phyloP scores from a whole-genome alignment of 78 protist species.

The Monocercomonoides exilis region DNA sequence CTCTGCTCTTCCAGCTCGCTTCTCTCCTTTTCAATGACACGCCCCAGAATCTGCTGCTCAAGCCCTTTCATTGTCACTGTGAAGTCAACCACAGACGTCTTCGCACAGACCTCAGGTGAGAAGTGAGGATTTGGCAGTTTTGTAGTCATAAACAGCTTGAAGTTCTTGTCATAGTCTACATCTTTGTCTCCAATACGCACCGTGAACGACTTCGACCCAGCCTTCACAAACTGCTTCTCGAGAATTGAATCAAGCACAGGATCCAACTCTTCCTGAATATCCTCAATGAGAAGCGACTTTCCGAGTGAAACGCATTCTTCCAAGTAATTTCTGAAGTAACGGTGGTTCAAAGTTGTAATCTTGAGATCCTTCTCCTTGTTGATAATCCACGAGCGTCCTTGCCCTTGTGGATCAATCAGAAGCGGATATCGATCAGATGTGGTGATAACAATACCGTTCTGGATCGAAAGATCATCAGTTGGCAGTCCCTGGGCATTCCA shows the following conservation, averaged over 20 bases:
- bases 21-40: slow-evolving; percentile 61
- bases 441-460: slow-evolving; percentile 78
- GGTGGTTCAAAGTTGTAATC: slow-evolving; percentile 37
- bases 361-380: slow-evolving; percentile 17
- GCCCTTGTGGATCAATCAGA: slow-evolving; percentile 84
- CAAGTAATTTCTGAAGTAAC: slow-evolving; percentile 40
- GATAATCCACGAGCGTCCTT: slow-evolving; percentile 68
- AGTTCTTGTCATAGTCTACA: slow-evolving; percentile 37
- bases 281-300: slow-evolving; percentile 61
- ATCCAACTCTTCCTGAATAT: slow-evolving; percentile 58
- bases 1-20: slow-evolving; percentile 66
- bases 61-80: slow-evolving; percentile 74
- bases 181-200: slow-evolving; percentile 69
- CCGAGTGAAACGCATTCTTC: slow-evolving; percentile 60
- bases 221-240: slow-evolving; percentile 55
- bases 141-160: slow-evolving; percentile 60
- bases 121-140: slow-evolving; percentile 72
- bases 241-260: slow-evolving; percentile 76
- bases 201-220: slow-evolving; percentile 34
- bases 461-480: slow-evolving; percentile 71
- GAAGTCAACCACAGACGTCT: slow-evolving; percentile 63
- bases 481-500: slow-evolving; percentile 82
- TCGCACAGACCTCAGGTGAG: slow-evolving; percentile 77
- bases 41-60: slow-evolving; percentile 74
- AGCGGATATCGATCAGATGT: slow-evolving; percentile 58